Percentiles rank a stretch among this genome's conserved stretches.
These are phyloP conservation scores for Trichoderma sp. DNA, from an alignment of 2,329 filamentous ascomycete species.

Conservation along the genomic window DNA sequence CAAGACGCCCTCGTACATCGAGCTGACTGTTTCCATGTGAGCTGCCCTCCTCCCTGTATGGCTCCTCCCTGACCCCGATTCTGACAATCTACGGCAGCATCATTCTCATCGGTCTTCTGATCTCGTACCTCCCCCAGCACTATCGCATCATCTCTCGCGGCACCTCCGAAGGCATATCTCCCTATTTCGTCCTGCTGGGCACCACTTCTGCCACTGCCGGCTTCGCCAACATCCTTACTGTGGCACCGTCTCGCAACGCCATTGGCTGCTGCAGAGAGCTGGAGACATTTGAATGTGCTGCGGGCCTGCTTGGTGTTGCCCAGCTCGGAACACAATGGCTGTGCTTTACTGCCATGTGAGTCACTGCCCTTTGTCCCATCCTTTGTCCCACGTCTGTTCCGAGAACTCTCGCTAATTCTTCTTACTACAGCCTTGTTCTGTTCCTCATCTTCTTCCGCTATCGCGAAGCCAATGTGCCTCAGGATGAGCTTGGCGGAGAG, in stretches of 20 bases:
- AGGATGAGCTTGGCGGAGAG: slow-evolving; percentile 51
- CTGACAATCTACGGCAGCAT: slow-evolving; percentile 46
- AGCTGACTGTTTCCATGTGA: slow-evolving; percentile 59
- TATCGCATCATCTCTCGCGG: slow-evolving; percentile 82
- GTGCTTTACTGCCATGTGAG: slow-evolving; percentile 89
- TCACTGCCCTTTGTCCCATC: background rate
- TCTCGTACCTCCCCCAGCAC: slow-evolving; percentile 95
- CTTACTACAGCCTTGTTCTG: slow-evolving; percentile 69
- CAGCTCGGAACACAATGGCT: slow-evolving; percentile 92
- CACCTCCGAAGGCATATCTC: slow-evolving; percentile 91
- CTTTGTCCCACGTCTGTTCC: background rate
- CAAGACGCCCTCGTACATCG: slow-evolving; percentile 54
- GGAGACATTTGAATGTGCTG: slow-evolving; percentile 77
- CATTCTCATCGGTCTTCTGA: slow-evolving; percentile 82
- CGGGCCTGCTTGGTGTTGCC: slow-evolving; percentile 82
- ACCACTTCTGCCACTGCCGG: slow-evolving; percentile 85
- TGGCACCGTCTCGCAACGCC: slow-evolving; percentile 80
- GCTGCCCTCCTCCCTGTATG: slow-evolving; percentile 26
- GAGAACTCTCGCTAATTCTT: slow-evolving; percentile 29
- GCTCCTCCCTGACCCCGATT: background rate
- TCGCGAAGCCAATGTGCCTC: slow-evolving; percentile 52
- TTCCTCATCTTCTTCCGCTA: slow-evolving; percentile 93
- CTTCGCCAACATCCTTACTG: slow-evolving; percentile 87
- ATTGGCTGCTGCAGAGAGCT: slow-evolving; percentile 84
- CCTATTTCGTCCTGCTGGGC: slow-evolving; percentile 93